Conservation (phyloP, 208 protist species). For the Leishmania major region DNA sequence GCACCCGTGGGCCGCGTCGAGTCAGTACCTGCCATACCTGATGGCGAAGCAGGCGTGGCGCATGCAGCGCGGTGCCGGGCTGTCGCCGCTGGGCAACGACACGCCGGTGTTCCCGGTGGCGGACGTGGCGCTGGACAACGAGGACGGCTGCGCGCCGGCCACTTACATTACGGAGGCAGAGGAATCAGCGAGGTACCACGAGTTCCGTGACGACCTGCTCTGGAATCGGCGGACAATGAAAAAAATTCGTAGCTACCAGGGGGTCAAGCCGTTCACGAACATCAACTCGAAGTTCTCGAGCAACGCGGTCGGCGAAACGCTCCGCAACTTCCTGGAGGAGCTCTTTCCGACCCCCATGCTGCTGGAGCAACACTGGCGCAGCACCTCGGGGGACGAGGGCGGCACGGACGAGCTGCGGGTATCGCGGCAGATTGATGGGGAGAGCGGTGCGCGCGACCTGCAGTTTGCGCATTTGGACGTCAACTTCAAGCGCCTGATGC, state of each 20-base stretch:
- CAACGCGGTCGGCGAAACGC: background rate
- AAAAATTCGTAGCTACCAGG: conserved; percentile 7
- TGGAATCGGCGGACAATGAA: conserved; percentile 15
- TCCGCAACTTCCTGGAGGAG: conserved; percentile 18
- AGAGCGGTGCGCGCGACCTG: background rate
- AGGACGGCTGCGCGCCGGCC: conserved; percentile 24
- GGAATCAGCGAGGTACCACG: conserved; percentile 7
- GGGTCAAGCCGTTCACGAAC: conserved; percentile 15
- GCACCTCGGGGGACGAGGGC: background rate
- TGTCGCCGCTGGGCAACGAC: background rate
- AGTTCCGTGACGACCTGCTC: conserved; percentile 8
- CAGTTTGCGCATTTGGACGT: background rate
- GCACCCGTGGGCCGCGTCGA: conserved; percentile 22
- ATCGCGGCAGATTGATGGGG: background rate
- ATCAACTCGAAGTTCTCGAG: conserved; percentile 22
- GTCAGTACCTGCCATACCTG: conserved; percentile 26
- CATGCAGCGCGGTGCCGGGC: conserved; percentile 8
- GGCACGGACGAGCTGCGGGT: background rate
- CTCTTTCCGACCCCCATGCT: conserved; percentile 21
- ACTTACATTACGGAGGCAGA: conserved; percentile 20
- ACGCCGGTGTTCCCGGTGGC: conserved; percentile 17
- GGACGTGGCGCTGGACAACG: conserved; percentile 27
- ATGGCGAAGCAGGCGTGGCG: conserved; percentile 28
- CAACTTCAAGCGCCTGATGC: conserved; percentile 5
- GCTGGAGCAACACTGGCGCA: conserved; percentile 8